phyloP scores from a whole-genome alignment of 257 asterid species.

The Coffea canephora region DNA sequence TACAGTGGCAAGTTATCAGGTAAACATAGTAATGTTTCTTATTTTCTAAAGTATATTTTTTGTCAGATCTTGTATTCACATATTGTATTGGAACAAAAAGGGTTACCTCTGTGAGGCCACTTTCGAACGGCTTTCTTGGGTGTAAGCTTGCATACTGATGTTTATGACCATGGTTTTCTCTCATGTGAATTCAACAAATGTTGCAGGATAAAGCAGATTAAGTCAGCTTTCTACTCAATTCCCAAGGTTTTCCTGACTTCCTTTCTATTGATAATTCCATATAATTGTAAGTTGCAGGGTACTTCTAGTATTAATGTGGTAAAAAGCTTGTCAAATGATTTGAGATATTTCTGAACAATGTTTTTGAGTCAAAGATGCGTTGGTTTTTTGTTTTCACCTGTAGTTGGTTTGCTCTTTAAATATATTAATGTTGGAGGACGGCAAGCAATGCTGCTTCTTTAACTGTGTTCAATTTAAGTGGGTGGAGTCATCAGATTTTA shows the following conservation, averaged over 20 bases:
- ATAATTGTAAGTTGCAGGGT: not conserved
- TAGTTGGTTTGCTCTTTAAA: not conserved
- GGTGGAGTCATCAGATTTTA: not conserved
- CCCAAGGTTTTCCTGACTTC: conserved; percentile 47
- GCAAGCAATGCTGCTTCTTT: not conserved
- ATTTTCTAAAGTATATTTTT: no score
- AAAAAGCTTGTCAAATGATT: not conserved
- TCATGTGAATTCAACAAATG: conserved; percentile 10
- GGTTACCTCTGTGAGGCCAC: not conserved
- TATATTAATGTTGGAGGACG: not conserved
- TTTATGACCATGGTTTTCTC: not conserved
- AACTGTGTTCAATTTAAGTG: not conserved
- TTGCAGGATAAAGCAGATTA: conserved; percentile 81
- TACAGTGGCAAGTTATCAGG: no score
- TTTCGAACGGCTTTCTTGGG: not conserved
- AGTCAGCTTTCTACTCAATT: conserved; percentile 83
- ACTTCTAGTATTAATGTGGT: not conserved
- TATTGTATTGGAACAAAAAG: not conserved
- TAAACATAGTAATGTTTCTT: no score
- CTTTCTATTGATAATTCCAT: not conserved
- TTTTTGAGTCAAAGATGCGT: not conserved
- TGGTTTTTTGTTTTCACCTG: not conserved
- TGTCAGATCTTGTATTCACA: not conserved
- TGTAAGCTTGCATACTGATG: not conserved
- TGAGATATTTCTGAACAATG: not conserved